phyloP scores from a whole-genome alignment of 2,329 filamentous ascomycete species.

The Penicillium sp. region DNA sequence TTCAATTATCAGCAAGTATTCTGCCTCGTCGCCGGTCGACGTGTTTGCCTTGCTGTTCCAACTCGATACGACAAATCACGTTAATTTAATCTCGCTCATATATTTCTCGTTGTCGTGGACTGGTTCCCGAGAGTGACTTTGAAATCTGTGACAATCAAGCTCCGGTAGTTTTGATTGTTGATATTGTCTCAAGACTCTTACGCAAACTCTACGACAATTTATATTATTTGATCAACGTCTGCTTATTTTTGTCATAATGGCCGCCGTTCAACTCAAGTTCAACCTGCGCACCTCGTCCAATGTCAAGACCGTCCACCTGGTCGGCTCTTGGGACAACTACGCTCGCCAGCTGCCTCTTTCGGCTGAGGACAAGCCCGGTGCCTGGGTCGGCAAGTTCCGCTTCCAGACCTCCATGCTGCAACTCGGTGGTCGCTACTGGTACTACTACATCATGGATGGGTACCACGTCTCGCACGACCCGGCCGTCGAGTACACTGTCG shows the following conservation, averaged over 20 bases:
- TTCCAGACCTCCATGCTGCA: conserved; percentile 84
- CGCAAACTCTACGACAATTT: conserved; percentile 23
- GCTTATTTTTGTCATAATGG: conserved; percentile 52
- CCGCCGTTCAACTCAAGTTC: conserved; percentile 89
- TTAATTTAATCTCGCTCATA: conserved; percentile 28
- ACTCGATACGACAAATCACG: conserved; percentile 23
- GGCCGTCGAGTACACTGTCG: conserved; percentile 77
- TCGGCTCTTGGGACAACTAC: conserved; percentile 99
- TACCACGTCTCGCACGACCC: conserved; percentile 98
- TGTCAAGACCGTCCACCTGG: conserved; percentile 94
- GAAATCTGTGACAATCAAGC: conserved; percentile 13
- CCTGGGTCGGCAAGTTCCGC: conserved; percentile 94
- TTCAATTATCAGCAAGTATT: conserved; percentile 16
- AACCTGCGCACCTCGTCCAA: conserved; percentile 90
- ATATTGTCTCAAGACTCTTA: conserved; percentile 18
- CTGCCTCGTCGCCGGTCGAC: conserved; percentile 33
- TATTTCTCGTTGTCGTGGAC: conserved; percentile 29
- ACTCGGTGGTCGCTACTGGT: conserved; percentile 94
- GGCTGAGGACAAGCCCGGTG: conserved; percentile 82
- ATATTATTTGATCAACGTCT: conserved; percentile 10
- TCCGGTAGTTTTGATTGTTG: conserved; percentile 28
- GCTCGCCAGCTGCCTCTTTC: conserved; percentile 87
- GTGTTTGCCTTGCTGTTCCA: conserved; percentile 24
- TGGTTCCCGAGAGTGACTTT: conserved; percentile 21
- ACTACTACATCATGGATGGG: conserved; percentile 99